Conservation (phyloP, 148 eudicot genomes). For the Rhododendron simsii region DNA sequence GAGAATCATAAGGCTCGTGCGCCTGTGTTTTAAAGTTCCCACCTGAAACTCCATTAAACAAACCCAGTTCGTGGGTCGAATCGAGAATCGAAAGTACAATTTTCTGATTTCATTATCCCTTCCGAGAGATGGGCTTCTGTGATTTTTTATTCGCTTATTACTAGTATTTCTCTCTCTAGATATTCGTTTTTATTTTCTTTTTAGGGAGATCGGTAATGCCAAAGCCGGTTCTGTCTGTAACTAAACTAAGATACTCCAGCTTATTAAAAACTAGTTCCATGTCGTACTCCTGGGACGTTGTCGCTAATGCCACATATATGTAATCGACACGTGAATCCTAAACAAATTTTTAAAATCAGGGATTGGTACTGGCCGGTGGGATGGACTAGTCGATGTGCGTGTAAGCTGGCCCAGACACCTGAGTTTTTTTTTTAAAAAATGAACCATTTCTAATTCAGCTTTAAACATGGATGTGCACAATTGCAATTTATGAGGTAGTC, state of each 20-base stretch:
- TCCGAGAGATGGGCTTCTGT: background rate
- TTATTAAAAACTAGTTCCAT: background rate
- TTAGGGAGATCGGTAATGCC: background rate
- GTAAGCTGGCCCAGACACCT: too few species aligned
- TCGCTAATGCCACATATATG: background rate
- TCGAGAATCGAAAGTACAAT: slow-evolving; percentile 6
- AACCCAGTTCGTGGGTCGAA: background rate
- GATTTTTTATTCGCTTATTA: background rate
- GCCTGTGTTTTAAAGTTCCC: background rate
- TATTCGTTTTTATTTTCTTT: background rate
- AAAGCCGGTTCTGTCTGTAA: background rate
- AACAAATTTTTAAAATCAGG: background rate
- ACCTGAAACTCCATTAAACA: background rate
- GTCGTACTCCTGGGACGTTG: background rate
- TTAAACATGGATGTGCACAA: background rate
- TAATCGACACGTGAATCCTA: background rate
- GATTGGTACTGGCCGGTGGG: background rate
- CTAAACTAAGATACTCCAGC: background rate
- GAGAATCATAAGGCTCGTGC: background rate
- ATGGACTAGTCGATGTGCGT: too few species aligned
- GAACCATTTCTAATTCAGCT: too few species aligned
- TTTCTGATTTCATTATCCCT: background rate
- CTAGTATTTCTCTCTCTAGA: background rate
- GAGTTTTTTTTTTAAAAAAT: too few species aligned
- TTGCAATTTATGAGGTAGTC: background rate